Evolutionary conservation across 257 asterid species (phyloP).

Genomic region (Solanum medicagineum): DNA sequence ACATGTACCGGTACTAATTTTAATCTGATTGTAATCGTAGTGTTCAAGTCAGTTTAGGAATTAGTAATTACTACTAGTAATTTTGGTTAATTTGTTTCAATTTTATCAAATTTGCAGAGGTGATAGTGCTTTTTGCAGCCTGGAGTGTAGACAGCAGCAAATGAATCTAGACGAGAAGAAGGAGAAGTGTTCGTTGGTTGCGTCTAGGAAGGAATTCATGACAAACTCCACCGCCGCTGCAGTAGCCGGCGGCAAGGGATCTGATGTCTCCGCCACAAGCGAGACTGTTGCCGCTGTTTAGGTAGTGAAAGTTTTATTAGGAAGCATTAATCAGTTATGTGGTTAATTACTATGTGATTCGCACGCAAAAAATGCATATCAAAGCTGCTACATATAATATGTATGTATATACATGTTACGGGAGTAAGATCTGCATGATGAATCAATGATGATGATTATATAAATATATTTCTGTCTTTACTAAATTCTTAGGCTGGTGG

Average conservation of each 20-base stretch:
- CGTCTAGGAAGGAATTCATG: neutral
- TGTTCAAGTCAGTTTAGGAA: neutral
- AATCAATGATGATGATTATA: neutral
- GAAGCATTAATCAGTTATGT: neutral
- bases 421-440: neutral
- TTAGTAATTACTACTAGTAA: too few relatives aligned
- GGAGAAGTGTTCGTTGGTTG: neutral
- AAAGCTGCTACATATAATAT: neutral
- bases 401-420: neutral
- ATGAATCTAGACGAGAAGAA: neutral
- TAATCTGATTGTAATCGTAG: neutral
- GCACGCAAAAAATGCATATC: neutral
- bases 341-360: neutral
- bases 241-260: neutral
- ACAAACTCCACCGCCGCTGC: neutral
- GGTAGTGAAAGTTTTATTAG: neutral
- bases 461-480: neutral
- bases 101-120: neutral
- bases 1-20: slow-evolving; percentile 3
- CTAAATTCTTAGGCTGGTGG: neutral
- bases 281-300: neutral
- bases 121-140: slow-evolving; percentile 3
- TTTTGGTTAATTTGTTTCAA: neutral
- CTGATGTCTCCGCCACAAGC: neutral
- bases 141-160: slow-evolving; percentile 1